Evolutionary conservation across 441 rosid species (phyloP), one percentile per base, ranked within the genome.

Genomic region (Erodium moschatum): DNA sequence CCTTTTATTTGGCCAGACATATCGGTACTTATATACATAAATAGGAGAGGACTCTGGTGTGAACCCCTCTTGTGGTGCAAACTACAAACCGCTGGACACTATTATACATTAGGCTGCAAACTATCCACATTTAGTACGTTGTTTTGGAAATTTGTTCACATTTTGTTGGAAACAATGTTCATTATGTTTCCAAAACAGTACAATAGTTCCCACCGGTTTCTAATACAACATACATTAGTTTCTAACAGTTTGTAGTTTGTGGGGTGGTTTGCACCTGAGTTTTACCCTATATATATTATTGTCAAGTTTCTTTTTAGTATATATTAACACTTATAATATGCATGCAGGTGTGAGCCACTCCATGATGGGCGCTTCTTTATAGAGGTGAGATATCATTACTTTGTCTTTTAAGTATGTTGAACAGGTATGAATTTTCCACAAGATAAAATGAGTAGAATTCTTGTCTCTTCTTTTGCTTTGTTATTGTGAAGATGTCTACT

Each of bases 301-400:
- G 58, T 50, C 58, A 29, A 35, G 7, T 1, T 52, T 27, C 15
- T 8, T 31, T 52, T 18, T 29, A n/a, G 29, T 65, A n/a, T 65
- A n/a, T 16, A 44, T 8, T 35, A 18, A 64, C 67, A 52, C 33
- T 38, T 69, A 56, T 21, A 21, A 21, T 70, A 74, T 77, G 16
- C 73, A 91, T 15, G 19, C 58, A 50, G 99, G 86, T 91, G 96
- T 72, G 97, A 91, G 78, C 94, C 97, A 74, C 91, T 89, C 75
- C 92, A 96, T 16, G 96, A 89, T 81, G 97, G 97, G 56, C 86
- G 94, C 65, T 88, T 94, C 78, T 85, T 82, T 79, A 77, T 94
- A 66, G 96, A 94, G 97, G 99, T 91, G 72, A 81, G 56, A 29
- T 58, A 71, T 72, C 24, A 24, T 65, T 13, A 15, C 70, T 65